Evolutionary conservation across 2,329 filamentous ascomycete genomes (phyloP).

Genomic region (Colletotrichum spaethianum): DNA sequence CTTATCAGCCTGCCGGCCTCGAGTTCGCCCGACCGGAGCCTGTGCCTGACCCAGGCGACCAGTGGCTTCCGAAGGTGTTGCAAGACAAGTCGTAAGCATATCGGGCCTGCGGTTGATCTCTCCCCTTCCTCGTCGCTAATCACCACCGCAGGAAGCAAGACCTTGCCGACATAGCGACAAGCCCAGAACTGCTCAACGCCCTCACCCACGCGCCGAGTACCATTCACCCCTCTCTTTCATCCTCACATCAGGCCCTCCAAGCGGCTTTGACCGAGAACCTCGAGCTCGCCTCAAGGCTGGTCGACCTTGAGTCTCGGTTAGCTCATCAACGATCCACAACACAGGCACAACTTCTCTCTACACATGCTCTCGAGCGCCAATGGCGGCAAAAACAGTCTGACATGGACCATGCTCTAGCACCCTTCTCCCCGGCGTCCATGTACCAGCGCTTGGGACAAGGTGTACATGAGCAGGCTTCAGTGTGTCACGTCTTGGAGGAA

Average conservation of each 20-base stretch:
- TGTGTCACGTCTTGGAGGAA: conserved; percentile 89
- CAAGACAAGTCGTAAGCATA: conserved; percentile 81
- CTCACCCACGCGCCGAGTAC: conserved; percentile 77
- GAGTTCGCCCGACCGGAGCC: conserved; percentile 49
- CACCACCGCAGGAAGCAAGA: conserved; percentile 77
- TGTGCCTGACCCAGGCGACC: conserved; percentile 73
- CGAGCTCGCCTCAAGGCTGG: conserved; percentile 74
- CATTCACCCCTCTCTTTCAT: conserved; percentile 79
- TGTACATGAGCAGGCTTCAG: conserved; percentile 84
- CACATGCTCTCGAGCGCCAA: conserved; percentile 90
- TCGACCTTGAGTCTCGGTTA: conserved; percentile 71
- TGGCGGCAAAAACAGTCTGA: conserved; percentile 91
- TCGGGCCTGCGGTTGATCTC: conserved; percentile 50
- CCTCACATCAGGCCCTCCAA: conserved; percentile 76
- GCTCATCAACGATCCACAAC: conserved; percentile 76
- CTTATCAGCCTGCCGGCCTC: conserved; percentile 6
- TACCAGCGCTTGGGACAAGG: conserved; percentile 85
- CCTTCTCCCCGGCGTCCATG: conserved; percentile 88
- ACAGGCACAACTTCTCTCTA: conserved; percentile 85
- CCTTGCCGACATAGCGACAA: conserved; percentile 77
- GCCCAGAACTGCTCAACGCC: conserved; percentile 78
- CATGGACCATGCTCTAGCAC: conserved; percentile 87
- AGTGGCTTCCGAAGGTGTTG: conserved; percentile 84
- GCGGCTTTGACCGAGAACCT: conserved; percentile 80
- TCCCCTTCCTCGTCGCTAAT: conserved; percentile 24